Evolutionary conservation across 129 eudicot genomes (phyloP).

Genomic region (Chrysanthemum makinoi): DNA sequence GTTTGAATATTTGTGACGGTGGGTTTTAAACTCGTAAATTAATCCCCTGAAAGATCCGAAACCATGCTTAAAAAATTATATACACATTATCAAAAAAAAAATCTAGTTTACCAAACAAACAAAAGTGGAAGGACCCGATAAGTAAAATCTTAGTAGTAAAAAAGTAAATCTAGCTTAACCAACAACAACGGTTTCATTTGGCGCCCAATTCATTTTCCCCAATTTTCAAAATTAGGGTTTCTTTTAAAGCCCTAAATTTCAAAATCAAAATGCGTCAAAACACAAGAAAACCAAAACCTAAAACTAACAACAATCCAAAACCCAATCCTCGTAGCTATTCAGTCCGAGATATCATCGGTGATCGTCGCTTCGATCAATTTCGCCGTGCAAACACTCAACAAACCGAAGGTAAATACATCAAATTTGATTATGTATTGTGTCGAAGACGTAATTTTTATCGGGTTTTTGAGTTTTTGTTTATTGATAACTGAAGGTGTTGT

Average conservation of each 20-base stretch:
- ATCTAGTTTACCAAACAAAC: too few relatives aligned
- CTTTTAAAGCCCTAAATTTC: constrained; percentile 1
- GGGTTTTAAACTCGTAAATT: too few relatives aligned
- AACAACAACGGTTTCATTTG: constrained; percentile 12
- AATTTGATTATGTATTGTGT: too few relatives aligned
- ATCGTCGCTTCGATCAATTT: constrained; percentile 37
- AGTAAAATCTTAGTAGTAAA: too few relatives aligned
- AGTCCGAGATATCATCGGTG: constrained; percentile 33
- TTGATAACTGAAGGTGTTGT: constrained; percentile 18
- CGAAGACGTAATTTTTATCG: too few relatives aligned
- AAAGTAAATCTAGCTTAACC: too few relatives aligned
- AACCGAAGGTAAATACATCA: constrained; percentile 23
- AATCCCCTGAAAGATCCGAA: too few relatives aligned
- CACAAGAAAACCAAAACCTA: constrained; percentile 27
- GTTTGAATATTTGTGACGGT: too few relatives aligned
- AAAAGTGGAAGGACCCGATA: too few relatives aligned
- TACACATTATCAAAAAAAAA: too few relatives aligned
- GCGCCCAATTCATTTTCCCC: constrained; percentile 31
- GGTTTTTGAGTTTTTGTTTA: neutral
- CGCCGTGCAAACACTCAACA: constrained; percentile 20
- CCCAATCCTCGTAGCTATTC: constrained; percentile 27
- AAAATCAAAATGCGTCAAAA: constrained; percentile 27
- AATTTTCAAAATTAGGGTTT: constrained; percentile 27
- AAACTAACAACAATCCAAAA: constrained; percentile 11
- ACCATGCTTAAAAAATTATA: too few relatives aligned